A percentile compares a stretch with the other conserved stretches of the same genome.
Evolutionary conservation across 192 early-diverging fungal species (phyloP).

Genomic region (Coemansia asiatica): DNA sequence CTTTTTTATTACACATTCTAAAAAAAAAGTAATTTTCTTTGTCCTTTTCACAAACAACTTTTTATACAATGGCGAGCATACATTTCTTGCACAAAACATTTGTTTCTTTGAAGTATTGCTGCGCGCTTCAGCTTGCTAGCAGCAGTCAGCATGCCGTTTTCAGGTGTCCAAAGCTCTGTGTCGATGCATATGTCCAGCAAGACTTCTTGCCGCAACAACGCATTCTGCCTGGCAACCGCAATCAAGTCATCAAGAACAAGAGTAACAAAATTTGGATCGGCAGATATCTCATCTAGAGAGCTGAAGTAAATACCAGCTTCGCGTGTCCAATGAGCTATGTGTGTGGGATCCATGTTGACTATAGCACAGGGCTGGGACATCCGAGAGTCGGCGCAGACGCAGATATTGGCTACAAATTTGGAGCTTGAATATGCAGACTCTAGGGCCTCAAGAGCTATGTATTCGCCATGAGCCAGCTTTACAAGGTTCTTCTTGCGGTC

Average conservation of each 20-base stretch:
- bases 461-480: conserved; percentile 88
- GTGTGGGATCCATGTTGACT: conserved; percentile 59
- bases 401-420: conserved; percentile 73
- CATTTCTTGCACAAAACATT: conserved; percentile 25
- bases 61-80: conserved; percentile 2
- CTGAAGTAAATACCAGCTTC: conserved; percentile 9
- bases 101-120: conserved; percentile 70
- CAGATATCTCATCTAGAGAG: not conserved
- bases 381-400: conserved; percentile 73
- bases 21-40: too few species aligned
- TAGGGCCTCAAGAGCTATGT: conserved; percentile 92
- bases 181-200: conserved; percentile 67
- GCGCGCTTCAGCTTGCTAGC: conserved; percentile 91
- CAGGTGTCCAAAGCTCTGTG: conserved; percentile 85
- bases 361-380: conserved; percentile 74
- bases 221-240: conserved; percentile 62
- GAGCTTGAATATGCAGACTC: conserved; percentile 86
- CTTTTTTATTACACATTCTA: too few species aligned
- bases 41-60: not conserved
- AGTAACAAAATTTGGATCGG: not conserved
- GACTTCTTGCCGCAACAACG: conserved; percentile 73
- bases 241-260: conserved; percentile 22
- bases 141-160: conserved; percentile 87
- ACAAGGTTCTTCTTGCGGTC: conserved; percentile 95
- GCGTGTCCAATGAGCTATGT: conserved; percentile 7